Percentiles rank a stretch among this genome's conserved stretches.
Conservation (phyloP, 2,329 filamentous ascomycete species). For the Trichophyton rubrum region DNA sequence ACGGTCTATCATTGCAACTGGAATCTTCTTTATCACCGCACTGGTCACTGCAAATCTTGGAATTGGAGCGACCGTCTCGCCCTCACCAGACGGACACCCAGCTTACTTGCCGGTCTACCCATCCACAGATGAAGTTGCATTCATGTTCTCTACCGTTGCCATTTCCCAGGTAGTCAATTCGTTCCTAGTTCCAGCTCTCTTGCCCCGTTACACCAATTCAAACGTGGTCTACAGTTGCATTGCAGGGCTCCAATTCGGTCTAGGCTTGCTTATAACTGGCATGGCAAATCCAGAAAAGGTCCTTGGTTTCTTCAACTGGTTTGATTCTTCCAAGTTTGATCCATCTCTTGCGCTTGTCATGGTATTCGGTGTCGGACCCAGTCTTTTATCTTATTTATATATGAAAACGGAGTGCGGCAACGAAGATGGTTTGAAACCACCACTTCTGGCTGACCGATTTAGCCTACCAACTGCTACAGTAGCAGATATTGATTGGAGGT, state of each 20-base stretch:
- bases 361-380: constrained; percentile 39
- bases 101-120: constrained; percentile 39
- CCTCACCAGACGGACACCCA: constrained; percentile 28
- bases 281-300: constrained; percentile 42
- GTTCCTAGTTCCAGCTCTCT: constrained; percentile 21
- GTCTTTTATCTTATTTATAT: constrained; percentile 26
- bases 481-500: constrained; percentile 37
- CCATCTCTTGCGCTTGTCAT: constrained; percentile 40
- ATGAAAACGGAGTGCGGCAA: constrained; percentile 19
- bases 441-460: constrained; percentile 32
- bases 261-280: constrained; percentile 40
- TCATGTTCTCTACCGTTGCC: constrained; percentile 24
- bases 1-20: constrained; percentile 38
- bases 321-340: constrained; percentile 36
- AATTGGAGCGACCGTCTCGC: constrained; percentile 24
- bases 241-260: constrained; percentile 39
- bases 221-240: constrained; percentile 32
- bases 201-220: constrained; percentile 22
- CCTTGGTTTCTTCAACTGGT: constrained; percentile 37
- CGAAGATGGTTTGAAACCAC: constrained; percentile 23
- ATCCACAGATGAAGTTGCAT: constrained; percentile 21
- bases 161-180: constrained; percentile 23
- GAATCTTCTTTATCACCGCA: constrained; percentile 33
- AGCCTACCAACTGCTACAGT: constrained; percentile 34
- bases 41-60: constrained; percentile 32